Evolutionary conservation across 768 basidiomycete species (phyloP), one percentile per base, ranked within the genome.

Genomic region (Boletus edulis): DNA sequence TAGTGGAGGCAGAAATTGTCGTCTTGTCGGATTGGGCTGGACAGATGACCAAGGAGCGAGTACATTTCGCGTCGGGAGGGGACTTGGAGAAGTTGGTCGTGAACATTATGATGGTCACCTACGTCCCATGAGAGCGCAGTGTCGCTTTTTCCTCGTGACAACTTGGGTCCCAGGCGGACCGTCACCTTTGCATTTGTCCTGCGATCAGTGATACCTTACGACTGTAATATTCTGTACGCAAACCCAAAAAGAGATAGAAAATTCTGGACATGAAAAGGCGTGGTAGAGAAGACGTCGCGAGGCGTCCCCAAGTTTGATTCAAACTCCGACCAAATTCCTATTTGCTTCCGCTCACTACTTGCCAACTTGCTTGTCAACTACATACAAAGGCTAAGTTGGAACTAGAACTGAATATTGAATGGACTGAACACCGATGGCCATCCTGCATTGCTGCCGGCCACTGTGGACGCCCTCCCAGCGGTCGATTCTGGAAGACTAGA

Each of bases 71-170:
- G 4, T 79, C 83, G 5, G 75, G 76, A 14, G 85, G 86, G 2
- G 80, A 84, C 66, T 64, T 91, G 65, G 83, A 88, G 66, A 90
- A 85, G 70, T 67, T 91, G 52, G 78, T 89, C 5, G 86, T 91
- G 20, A 91, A 91, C 67, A 80, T 83, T n/a, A 67, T 91, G 49
- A 62, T 91, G 44, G 85, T 91, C 22, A 81, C 84, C 5, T 91
- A 76, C 58, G 81, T 91, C 58, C 83, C 84, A 45, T 86, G 72
- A 78, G 72, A 78, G 40, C 27, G 54, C 48, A 9, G 20, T 35
- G 14, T n/a, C 27, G 5, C 11, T 29, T 27, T 38, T 51, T 39
- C 29, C 6, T 32, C 18, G 34, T 31, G 48, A 20, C 12, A 55
- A n/a, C 18, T 35, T 35, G 34, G n/a, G 40, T 10, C 42, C 52